Conservation (phyloP, 1,284 basidiomycete genomes). For the Cryptococcus amylolentus region DNA sequence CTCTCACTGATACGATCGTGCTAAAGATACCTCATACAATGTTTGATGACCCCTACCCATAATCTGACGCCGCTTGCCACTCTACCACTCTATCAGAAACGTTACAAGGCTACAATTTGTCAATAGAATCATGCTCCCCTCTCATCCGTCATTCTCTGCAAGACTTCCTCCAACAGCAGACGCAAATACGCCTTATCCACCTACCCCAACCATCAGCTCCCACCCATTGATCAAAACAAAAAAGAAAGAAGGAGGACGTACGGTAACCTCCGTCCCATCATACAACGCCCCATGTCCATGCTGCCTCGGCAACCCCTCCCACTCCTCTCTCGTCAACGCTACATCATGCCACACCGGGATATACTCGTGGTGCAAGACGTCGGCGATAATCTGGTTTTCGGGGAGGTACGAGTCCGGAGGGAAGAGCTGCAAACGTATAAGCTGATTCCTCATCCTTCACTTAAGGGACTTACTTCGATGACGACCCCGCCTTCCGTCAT, state of each 20-base stretch:
- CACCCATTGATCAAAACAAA: neutral
- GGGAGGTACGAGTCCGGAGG: conserved; percentile 17
- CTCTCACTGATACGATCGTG: no score
- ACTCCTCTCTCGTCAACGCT: conserved; percentile 14
- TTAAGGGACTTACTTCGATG: conserved; percentile 23
- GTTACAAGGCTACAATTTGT: neutral
- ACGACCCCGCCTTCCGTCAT: conserved; percentile 20
- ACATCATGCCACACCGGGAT: conserved; percentile 19
- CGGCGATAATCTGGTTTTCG: conserved; percentile 21
- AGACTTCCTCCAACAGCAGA: conserved; percentile 11
- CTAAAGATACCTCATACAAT: no score
- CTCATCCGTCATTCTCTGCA: conserved; percentile 8
- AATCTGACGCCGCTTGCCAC: no score
- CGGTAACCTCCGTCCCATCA: conserved; percentile 19
- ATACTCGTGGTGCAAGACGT: conserved; percentile 22
- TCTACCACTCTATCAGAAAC: neutral
- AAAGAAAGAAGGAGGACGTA: conserved; percentile 1
- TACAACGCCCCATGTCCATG: conserved; percentile 12
- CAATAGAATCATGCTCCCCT: neutral
- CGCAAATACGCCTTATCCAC: conserved; percentile 10
- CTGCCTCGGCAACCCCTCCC: conserved; percentile 19
- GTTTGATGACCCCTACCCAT: no score
- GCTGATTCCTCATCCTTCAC: neutral
- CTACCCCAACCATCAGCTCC: conserved; percentile 1
- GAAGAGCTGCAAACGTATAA: conserved; percentile 16